Evolutionary conservation across 371 early-diverging fungal genomes (phyloP), one percentile per base, ranked within the genome.

Genomic region (Mortierella sp.): DNA sequence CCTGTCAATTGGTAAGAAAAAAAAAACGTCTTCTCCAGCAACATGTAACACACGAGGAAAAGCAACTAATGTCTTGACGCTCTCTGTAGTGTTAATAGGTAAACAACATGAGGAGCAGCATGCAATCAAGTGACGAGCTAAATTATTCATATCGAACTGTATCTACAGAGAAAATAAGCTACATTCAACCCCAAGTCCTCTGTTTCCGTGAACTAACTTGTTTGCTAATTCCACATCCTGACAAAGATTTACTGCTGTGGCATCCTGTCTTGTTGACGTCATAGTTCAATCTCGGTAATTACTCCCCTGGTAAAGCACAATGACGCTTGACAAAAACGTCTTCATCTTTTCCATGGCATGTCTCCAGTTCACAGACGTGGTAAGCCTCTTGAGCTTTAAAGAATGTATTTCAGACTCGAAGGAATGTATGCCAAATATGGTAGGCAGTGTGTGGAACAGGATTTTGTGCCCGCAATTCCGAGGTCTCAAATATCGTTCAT

Each of bases 401-500:
- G 10, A 43, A 52, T 52, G 52, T 3, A n/a, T 11, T 52, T 52
- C 52, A 8, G 52, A 19, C 1, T n/a, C 52, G 4, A 52, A n/a
- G 52, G 52, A n/a, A 16, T 52, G 52, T 19, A 52, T 4, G n/a
- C 16, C 21, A 52, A n/a, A 52, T 52, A 22, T 52, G 9, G n/a
- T 8, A 19, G 19, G 52, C 5, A 22, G 52, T 52, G n/a, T 52
- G n/a, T 52, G 52, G 19, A 52, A n/a, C 52, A n/a, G 52, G n/a
- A 52, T n/a, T 15, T 1, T 11, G 0, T 52, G 16, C 8, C n/a
- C n/a, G 8, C 52, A 52, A 52, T 52, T 52, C 52, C 67, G 21
- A 43, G 63, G 32, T 73, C 68, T 67, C 67, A 73, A 32, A 67
- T 67, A 21, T 73, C 58, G 52, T 67, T 63, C 63, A 72, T 67